Conservation (phyloP, 2,329 filamentous ascomycete species). For the Rhynchosporium graminicola region DNA sequence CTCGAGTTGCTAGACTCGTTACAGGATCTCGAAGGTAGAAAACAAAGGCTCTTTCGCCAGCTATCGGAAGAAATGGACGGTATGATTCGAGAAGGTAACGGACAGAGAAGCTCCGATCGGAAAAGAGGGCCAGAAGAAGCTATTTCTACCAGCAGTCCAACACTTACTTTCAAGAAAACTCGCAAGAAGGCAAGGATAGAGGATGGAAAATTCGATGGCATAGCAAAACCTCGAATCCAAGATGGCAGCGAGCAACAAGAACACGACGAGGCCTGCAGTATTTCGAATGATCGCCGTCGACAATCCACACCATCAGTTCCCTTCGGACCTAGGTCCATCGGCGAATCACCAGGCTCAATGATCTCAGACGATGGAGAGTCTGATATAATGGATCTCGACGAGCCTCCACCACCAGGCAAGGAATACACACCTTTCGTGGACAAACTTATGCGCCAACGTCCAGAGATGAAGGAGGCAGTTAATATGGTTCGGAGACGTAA, state of each 20-base stretch:
- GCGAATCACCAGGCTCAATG: constrained; percentile 4
- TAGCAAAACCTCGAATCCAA: too few relatives aligned
- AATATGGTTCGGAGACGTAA: constrained; percentile 25
- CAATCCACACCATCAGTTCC: neutral
- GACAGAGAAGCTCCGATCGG: constrained; percentile 2
- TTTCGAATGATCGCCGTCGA: neutral
- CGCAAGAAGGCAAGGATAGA: neutral
- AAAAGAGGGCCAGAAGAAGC: constrained; percentile 1
- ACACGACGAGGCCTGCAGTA: neutral
- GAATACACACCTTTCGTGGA: constrained; percentile 29
- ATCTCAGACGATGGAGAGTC: neutral
- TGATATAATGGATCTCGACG: constrained; percentile 13
- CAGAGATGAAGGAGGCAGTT: constrained; percentile 31
- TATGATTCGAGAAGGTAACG: constrained; percentile 11
- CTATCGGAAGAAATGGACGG: constrained; percentile 7
- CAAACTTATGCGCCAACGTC: constrained; percentile 22
- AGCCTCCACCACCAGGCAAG: constrained; percentile 16
- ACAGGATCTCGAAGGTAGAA: constrained; percentile 11
- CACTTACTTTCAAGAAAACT: neutral
- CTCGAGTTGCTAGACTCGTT: neutral
- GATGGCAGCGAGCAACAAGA: neutral
- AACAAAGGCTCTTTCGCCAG: constrained; percentile 8
- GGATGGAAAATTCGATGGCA: too few relatives aligned
- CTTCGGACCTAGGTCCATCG: constrained; percentile 12
- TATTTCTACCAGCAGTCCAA: neutral